These are phyloP conservation scores for Ogataea trehalophila DNA, from an alignment of 805 yeast species.

Conservation along the genomic window DNA sequence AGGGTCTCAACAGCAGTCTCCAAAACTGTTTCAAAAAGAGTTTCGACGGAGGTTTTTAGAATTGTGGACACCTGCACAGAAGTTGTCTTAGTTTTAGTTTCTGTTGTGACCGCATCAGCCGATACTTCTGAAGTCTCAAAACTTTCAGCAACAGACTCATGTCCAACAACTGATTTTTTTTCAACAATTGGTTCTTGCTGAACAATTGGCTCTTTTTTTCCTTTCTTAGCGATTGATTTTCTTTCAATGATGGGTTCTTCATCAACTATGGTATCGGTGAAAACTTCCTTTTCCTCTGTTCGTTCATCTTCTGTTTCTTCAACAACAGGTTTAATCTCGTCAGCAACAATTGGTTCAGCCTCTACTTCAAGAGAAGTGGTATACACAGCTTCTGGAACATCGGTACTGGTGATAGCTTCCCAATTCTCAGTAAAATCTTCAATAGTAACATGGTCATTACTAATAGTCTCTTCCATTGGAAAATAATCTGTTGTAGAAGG, in stretches of 20 bases:
- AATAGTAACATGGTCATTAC: constrained; percentile 1
- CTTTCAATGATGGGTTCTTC: too few species aligned
- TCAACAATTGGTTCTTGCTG: not conserved
- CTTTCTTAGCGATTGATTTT: not conserved
- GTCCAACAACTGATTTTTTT: too few species aligned
- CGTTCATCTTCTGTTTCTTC: too few species aligned
- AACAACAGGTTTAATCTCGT: too few species aligned
- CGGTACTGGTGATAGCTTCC: not conserved
- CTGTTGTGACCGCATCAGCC: not conserved
- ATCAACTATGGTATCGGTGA: too few species aligned
- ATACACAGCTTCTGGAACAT: too few species aligned
- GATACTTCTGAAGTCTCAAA: not conserved
- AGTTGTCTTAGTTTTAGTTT: not conserved
- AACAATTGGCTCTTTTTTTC: not conserved
- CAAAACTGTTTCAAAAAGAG: constrained; percentile 1
- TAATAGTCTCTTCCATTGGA: constrained; percentile 12
- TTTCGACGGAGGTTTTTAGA: not conserved
- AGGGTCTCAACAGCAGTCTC: constrained; percentile 5
- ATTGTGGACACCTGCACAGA: not conserved
- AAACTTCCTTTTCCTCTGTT: too few species aligned
- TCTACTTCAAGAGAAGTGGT: not conserved
- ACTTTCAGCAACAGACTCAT: too few species aligned
- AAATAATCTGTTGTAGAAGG: constrained; percentile 16
- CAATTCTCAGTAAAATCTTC: not conserved
- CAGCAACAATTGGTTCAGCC: not conserved